These are phyloP conservation scores for Plasmodium cynomolgi DNA, from an alignment of 169 alveolate species.

Conservation along the genomic window DNA sequence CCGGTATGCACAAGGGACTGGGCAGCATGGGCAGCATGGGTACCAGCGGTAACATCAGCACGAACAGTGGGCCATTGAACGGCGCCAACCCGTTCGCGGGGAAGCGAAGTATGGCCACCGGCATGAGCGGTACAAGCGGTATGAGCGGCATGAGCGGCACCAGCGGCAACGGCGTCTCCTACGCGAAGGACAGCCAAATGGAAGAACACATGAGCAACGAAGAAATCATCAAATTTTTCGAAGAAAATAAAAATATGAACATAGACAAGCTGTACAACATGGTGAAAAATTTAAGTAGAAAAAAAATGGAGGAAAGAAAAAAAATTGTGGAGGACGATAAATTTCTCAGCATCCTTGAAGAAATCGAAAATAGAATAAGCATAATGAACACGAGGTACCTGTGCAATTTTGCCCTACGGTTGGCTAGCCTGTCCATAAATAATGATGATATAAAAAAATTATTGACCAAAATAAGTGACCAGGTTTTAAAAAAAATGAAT, in stretches of 20 bases:
- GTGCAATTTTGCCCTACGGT: conserved; percentile 62
- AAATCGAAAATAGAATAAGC: conserved; percentile 65
- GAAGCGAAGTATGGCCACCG: conserved; percentile 13
- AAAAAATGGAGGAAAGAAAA: conserved; percentile 55
- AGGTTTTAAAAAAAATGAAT: conserved; percentile 63
- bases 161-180: neutral
- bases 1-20: neutral
- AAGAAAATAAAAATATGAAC: conserved; percentile 73
- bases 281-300: conserved; percentile 67
- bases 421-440: conserved; percentile 65
- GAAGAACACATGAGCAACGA: conserved; percentile 70
- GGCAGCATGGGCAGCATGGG: neutral
- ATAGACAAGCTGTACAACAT: conserved; percentile 70
- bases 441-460: conserved; percentile 66
- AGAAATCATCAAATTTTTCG: conserved; percentile 55
- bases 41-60: neutral
- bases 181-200: neutral
- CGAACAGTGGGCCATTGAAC: neutral
- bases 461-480: conserved; percentile 69
- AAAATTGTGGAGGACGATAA: conserved; percentile 67
- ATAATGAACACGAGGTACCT: conserved; percentile 72
- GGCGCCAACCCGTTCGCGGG: neutral
- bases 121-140: neutral
- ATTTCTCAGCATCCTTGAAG: conserved; percentile 58
- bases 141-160: neutral